Conservation (phyloP, 2,329 filamentous ascomycete species). For the Alternaria conjuncta region DNA sequence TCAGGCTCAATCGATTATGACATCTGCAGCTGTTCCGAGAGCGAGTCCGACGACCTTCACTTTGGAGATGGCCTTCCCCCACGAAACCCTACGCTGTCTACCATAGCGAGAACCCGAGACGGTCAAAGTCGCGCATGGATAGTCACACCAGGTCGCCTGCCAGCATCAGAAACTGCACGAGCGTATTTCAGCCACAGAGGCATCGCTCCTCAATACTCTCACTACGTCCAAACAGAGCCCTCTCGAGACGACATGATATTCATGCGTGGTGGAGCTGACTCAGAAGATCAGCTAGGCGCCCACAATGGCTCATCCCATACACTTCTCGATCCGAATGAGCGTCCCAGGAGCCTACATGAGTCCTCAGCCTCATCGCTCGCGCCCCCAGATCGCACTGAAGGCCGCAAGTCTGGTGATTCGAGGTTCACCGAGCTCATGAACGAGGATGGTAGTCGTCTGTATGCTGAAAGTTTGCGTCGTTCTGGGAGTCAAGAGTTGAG, state of each 20-base stretch:
- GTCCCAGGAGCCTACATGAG: not conserved
- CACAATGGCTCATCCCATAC: not conserved
- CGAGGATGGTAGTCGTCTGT: not conserved
- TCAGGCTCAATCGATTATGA: not conserved
- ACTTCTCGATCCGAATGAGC: not conserved
- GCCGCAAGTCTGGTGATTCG: not conserved
- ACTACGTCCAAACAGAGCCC: not conserved
- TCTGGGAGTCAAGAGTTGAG: not conserved
- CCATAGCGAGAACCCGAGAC: not conserved
- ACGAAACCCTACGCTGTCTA: not conserved
- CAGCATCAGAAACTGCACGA: not conserved
- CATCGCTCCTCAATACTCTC: not conserved
- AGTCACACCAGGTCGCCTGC: constrained; percentile 1
- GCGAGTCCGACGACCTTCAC: not conserved
- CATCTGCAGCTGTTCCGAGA: not conserved
- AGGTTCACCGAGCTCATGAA: not conserved
- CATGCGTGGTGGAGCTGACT: constrained; percentile 2
- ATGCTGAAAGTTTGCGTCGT: not conserved
- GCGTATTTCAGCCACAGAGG: not conserved
- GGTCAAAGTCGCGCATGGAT: constrained; percentile 4
- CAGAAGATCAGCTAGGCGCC: not conserved
- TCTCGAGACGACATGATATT: not conserved
- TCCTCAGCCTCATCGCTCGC: not conserved
- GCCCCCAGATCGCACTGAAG: not conserved
- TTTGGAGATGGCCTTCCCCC: constrained; percentile 1